Evolutionary conservation across 371 early-diverging fungal genomes (phyloP).

Genomic region (Mucor indicus): DNA sequence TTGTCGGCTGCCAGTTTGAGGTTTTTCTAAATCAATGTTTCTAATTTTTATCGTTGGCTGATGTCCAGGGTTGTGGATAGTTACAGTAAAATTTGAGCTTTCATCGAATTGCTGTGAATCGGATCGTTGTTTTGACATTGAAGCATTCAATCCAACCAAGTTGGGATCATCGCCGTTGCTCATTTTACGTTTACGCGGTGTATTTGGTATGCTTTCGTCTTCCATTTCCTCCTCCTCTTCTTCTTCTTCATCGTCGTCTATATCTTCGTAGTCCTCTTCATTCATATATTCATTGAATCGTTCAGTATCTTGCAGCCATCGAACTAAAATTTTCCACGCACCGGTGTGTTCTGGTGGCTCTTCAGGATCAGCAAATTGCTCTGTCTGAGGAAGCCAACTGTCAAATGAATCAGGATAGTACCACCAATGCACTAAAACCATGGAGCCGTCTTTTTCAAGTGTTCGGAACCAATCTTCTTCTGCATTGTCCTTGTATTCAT

Average conservation of each 20-base stretch:
- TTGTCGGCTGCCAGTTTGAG: slow-evolving; percentile 45
- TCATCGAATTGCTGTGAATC: neutral
- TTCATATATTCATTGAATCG: slow-evolving; percentile 77
- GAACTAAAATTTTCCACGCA: slow-evolving; percentile 66
- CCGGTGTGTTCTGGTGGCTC: slow-evolving; percentile 64
- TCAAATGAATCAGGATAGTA: slow-evolving; percentile 85
- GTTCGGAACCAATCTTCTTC: slow-evolving; percentile 77
- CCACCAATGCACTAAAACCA: slow-evolving; percentile 79
- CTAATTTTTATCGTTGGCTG: slow-evolving; percentile 35
- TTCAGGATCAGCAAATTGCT: slow-evolving; percentile 68
- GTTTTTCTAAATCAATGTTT: slow-evolving; percentile 43
- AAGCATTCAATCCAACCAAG: neutral
- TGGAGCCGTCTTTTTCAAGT: slow-evolving; percentile 63
- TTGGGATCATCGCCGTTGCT: neutral
- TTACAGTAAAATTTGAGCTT: neutral
- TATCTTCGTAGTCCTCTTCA: slow-evolving; percentile 73
- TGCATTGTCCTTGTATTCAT: slow-evolving; percentile 33
- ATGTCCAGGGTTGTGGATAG: slow-evolving; percentile 17
- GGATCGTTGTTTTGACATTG: neutral
- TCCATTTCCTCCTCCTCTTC: slow-evolving; percentile 14
- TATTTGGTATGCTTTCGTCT: slow-evolving; percentile 1
- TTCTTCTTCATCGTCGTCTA: slow-evolving; percentile 18
- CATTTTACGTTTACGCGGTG: slow-evolving; percentile 1
- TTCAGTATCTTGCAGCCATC: slow-evolving; percentile 76
- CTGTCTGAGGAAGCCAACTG: slow-evolving; percentile 68